phyloP scores from a whole-genome alignment of 305 asterid genomes.

The Fraxinus baroniana region DNA sequence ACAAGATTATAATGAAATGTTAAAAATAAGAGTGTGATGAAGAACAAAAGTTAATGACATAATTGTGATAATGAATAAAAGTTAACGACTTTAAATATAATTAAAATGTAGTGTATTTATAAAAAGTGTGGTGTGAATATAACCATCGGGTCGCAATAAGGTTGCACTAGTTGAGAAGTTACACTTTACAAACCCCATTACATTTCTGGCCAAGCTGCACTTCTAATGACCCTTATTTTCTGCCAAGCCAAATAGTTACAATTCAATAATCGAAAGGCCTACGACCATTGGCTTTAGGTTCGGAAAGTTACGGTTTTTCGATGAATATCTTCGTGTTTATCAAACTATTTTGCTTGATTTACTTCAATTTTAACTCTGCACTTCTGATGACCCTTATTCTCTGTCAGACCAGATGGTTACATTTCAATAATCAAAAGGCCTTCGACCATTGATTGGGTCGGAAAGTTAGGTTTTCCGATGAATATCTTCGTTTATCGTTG shows the following conservation, averaged over 20 bases:
- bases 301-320: background rate
- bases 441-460: background rate
- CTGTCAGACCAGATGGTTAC: background rate
- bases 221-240: background rate
- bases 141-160: background rate
- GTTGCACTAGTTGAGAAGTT: background rate
- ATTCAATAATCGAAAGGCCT: background rate
- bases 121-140: too few species aligned
- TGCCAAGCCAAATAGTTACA: background rate
- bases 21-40: too few species aligned
- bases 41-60: too few species aligned
- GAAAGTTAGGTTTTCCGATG: background rate
- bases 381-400: too few species aligned
- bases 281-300: background rate
- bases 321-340: background rate
- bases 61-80: too few species aligned
- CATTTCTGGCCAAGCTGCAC: background rate
- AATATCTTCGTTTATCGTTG: background rate
- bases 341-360: background rate
- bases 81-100: too few species aligned
- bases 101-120: too few species aligned
- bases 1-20: too few species aligned
- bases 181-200: too few species aligned
- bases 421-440: background rate
- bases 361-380: background rate